Evolutionary conservation across 768 basidiomycete species (phyloP), one percentile per base, ranked within the genome.

Genomic region (Candolleomyces aberdarensis): DNA sequence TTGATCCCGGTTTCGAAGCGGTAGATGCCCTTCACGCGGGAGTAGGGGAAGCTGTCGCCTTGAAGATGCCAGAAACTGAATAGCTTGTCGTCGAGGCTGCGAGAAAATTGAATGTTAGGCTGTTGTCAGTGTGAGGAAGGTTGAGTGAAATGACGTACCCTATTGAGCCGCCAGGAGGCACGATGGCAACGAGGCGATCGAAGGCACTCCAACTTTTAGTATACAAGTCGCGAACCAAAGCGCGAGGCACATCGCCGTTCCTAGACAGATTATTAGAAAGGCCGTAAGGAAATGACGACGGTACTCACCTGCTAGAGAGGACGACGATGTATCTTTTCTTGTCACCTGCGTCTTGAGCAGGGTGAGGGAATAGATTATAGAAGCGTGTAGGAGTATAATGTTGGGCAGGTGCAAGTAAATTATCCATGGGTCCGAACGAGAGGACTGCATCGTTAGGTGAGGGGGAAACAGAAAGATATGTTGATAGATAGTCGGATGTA

Each of bases 131-230:
- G 59, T 60, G 1, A 49, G 39, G 31, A 1, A 15, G 32, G 31
- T 43, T 39, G 17, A 41, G 49, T 54, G 19, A 49, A n/a, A 39
- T 40, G 50, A 76, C 86, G 44, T 69, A 92, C 89, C 92, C 92
- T 59, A 94, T 94, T 0, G 90, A 91, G 7, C 92, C 92, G 10
- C 92, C 92, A 0, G 92, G 92, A n/a, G 92, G 91, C 0, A 94
- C 91, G 62, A 94, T 92, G 5, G 90, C 89, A 17, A 94, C 89
- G 6, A 95, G 82, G 10, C 92, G 85, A 70, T 94, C 92, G 66
- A 95, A 94, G 1, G 92, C 92, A 69, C 90, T 92, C 92, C 93
- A 94, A 64, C 89, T 92, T 74, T 94, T 94, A 26, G 91, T 93
- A 69, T 94, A 94, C 89, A 92, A 90, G 65, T 94, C 92, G 59